Evolutionary conservation across 805 yeast genomes (phyloP), one percentile per base, ranked within the genome.

Genomic region (Wickerhamiella australiensis): DNA sequence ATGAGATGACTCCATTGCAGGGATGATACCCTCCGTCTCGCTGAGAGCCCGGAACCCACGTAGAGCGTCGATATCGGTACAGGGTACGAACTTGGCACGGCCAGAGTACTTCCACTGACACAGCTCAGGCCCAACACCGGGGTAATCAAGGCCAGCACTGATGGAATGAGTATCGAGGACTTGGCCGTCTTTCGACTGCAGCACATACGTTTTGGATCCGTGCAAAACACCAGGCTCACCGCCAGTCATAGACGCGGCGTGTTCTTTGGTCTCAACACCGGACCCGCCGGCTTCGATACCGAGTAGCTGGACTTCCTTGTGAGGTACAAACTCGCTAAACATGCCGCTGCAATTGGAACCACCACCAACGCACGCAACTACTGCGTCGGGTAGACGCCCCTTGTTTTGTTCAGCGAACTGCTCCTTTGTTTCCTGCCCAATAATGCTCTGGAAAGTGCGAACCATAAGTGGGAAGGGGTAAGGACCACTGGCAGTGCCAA

Each of bases 231-330:
- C 99, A 5, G 94, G 94, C 54, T 77, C 74, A 62, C 99, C 99
- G 31, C 76, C 95, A n/a, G 95, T 79, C 59, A 92, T 74, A 13
- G 97, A 88, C 23, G 98, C 98, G 44, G 95, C 85, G 66, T 92
- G 97, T 60, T 76, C 73, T n/a, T 73, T 77, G 23, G 96, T 82
- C 61, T 85, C 86, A 47, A 90, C 57, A 64, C 99, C 99, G 58
- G 85, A 94, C 67, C 99, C 99, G 65, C 96, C 99, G 46, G 99
- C 99, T 71, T 92, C 99, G 53, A 88, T 86, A 65, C 99, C 99
- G 26, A 88, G 69, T 63, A 92, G 71, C 62, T 77, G 78, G 42
- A 92, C 99, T 7, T 76, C 70, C 13, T 64, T 56, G 64, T 87
- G 96, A 15, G 85, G 71, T 64, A 86, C 94, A 63, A 92, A 92